Evolutionary conservation across 371 early-diverging fungal species (phyloP).

Genomic region (Umbelopsis sp.): DNA sequence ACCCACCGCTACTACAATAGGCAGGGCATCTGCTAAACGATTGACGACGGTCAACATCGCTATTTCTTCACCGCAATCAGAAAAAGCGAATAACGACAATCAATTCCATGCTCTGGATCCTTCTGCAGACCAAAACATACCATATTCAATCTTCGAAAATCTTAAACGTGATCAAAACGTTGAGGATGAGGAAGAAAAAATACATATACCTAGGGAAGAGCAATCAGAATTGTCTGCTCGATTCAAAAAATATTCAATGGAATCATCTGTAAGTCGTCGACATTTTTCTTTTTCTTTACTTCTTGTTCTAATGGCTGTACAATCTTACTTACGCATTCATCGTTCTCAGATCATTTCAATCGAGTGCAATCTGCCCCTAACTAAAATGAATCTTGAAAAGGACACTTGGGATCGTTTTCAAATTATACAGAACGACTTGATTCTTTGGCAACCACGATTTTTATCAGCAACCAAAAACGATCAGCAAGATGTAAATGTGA

Average conservation of each 20-base stretch:
- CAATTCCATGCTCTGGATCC: conserved; percentile 1
- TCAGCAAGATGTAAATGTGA: background rate
- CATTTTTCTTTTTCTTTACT: background rate
- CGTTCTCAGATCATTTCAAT: conserved; percentile 55
- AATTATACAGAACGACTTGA: conserved; percentile 69
- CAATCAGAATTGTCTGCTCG: conserved; percentile 64
- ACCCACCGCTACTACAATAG: background rate
- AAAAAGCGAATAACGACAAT: background rate
- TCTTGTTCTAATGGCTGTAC: background rate
- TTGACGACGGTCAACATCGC: background rate
- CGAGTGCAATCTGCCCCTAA: conserved; percentile 69
- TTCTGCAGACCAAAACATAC: conserved; percentile 30
- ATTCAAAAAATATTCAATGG: conserved; percentile 67
- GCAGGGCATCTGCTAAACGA: background rate
- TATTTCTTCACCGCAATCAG: background rate
- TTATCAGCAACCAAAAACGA: background rate
- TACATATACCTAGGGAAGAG: conserved; percentile 54
- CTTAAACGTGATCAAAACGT: conserved; percentile 38
- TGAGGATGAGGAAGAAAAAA: conserved; percentile 51
- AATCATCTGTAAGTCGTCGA: conserved; percentile 59
- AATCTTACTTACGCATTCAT: background rate
- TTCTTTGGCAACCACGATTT: conserved; percentile 66
- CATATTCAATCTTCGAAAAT: conserved; percentile 38
- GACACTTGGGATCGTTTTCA: conserved; percentile 66
- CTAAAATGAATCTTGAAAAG: conserved; percentile 63